phyloP scores from a whole-genome alignment of 2,329 filamentous ascomycete genomes.

The Exophiala xenobiotica region DNA sequence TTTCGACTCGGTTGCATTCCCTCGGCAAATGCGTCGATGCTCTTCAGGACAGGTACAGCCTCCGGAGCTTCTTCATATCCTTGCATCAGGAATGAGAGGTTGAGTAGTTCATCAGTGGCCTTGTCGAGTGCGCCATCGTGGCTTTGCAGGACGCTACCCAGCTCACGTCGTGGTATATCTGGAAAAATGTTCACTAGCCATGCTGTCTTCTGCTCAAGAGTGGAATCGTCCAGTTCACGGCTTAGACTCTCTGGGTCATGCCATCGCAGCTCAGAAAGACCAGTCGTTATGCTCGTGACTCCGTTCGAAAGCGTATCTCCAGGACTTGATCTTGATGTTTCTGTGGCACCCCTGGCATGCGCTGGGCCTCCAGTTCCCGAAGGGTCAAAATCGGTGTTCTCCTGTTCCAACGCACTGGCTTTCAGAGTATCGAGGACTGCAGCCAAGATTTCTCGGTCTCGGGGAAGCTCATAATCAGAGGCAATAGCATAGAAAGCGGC shows the following conservation, averaged over 20 bases:
- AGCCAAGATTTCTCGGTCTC: conserved; percentile 54
- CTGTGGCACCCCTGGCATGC: conserved; percentile 37
- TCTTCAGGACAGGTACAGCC: conserved; percentile 56
- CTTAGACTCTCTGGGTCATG: conserved; percentile 29
- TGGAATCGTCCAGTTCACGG: conserved; percentile 16
- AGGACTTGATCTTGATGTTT: conserved; percentile 29
- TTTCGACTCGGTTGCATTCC: conserved; percentile 44
- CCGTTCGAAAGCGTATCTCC: conserved; percentile 23
- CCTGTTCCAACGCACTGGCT: conserved; percentile 62
- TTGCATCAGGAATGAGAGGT: conserved; percentile 73
- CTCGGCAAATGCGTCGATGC: conserved; percentile 77
- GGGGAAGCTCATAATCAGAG: conserved; percentile 66
- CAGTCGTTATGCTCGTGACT: conserved; percentile 28
- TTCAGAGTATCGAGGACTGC: conserved; percentile 66
- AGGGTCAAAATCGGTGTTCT: conserved; percentile 40
- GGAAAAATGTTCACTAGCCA: conserved; percentile 71
- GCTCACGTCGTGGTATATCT: conserved; percentile 48
- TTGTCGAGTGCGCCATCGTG: conserved; percentile 65
- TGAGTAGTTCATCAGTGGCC: conserved; percentile 78
- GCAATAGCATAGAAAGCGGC: conserved; percentile 73
- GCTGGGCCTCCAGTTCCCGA: conserved; percentile 24
- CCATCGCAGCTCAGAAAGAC: conserved; percentile 27
- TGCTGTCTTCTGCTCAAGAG: conserved; percentile 59
- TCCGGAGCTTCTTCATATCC: conserved; percentile 52
- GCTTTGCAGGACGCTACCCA: conserved; percentile 18